These are phyloP conservation scores for Dillenia suffruticosa DNA, from an alignment of 164 flowering plant species.

Conservation along the genomic window DNA sequence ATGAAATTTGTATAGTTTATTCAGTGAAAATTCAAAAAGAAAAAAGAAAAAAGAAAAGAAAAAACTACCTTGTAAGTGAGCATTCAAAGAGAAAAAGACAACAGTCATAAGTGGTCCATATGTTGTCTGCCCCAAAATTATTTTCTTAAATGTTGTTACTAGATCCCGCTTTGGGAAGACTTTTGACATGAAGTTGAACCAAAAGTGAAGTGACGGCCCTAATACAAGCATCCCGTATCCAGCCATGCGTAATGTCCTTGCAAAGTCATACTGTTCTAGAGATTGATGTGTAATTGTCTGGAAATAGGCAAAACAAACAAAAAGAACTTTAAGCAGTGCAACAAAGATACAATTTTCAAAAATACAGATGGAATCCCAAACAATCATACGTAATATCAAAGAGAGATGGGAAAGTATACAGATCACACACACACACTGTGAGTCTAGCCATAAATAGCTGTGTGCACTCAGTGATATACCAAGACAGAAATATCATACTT, in stretches of 20 bases:
- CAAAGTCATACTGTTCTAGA: slow-evolving; percentile 54
- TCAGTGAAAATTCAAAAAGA: too few species aligned
- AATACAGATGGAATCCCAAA: too few species aligned
- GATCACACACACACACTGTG: too few species aligned
- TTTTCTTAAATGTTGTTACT: slow-evolving; percentile 69
- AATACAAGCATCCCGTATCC: slow-evolving; percentile 71
- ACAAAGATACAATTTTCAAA: too few species aligned
- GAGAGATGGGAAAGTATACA: too few species aligned
- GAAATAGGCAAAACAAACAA: slow-evolving; percentile 9
- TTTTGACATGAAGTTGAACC: slow-evolving; percentile 86
- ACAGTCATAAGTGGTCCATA: slow-evolving; percentile 76
- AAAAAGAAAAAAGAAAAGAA: background rate
- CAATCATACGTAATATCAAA: too few species aligned
- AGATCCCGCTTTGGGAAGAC: slow-evolving; percentile 67
- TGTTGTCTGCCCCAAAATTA: slow-evolving; percentile 64
- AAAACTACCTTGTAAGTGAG: slow-evolving; percentile 63
- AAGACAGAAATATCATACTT: too few species aligned
- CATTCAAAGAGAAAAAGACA: slow-evolving; percentile 78
- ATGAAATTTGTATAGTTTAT: too few species aligned
- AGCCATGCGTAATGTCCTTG: slow-evolving; percentile 80
- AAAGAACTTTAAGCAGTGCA: background rate
- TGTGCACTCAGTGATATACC: too few species aligned
- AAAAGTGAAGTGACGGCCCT: slow-evolving; percentile 83
- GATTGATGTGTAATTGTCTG: slow-evolving; percentile 49
- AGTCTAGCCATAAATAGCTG: too few species aligned